These are phyloP conservation scores for Hyaloscypha hepaticicola DNA, from an alignment of 495 filamentous ascomycete genomes.

Conservation along the genomic window DNA sequence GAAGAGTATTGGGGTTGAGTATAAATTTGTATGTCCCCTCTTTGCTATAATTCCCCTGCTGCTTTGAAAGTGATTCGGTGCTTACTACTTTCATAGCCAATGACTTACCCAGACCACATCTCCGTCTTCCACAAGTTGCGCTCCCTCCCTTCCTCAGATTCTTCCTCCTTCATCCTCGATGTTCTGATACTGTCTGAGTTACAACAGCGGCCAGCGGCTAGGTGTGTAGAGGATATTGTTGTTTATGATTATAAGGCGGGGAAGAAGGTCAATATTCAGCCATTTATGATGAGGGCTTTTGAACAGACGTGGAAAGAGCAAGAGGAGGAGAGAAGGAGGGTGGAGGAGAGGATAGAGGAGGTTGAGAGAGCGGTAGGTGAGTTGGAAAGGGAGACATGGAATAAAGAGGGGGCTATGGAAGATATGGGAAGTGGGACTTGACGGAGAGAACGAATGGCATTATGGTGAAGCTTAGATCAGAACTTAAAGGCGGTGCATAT, in stretches of 20 bases:
- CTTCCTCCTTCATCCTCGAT: conserved; percentile 48
- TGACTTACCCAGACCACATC: conserved; percentile 83
- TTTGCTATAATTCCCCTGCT: not conserved
- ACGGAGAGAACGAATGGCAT: not conserved
- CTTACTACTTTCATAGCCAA: conserved; percentile 76
- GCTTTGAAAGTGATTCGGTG: no score
- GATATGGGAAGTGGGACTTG: conserved; percentile 23
- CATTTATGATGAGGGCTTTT: conserved; percentile 68
- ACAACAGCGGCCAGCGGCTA: conserved; percentile 73
- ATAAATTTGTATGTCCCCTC: conserved; percentile 75
- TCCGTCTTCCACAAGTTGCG: conserved; percentile 85
- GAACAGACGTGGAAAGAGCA: conserved; percentile 64
- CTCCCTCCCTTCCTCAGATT: conserved; percentile 30
- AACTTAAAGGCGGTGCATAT: no score
- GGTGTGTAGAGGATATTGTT: conserved; percentile 79
- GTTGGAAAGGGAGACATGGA: conserved; percentile 75
- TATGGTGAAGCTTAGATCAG: no score
- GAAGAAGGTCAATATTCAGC: conserved; percentile 56
- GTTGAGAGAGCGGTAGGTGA: conserved; percentile 54
- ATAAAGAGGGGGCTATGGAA: conserved; percentile 40
- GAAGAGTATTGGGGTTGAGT: conserved; percentile 77
- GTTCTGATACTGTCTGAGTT: conserved; percentile 75
- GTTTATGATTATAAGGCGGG: conserved; percentile 75
- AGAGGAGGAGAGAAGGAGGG: conserved; percentile 52
- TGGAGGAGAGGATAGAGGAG: conserved; percentile 36